Evolutionary conservation across 1,284 basidiomycete genomes (phyloP), one percentile per base, ranked within the genome.

Genomic region (Ustilago nuda): DNA sequence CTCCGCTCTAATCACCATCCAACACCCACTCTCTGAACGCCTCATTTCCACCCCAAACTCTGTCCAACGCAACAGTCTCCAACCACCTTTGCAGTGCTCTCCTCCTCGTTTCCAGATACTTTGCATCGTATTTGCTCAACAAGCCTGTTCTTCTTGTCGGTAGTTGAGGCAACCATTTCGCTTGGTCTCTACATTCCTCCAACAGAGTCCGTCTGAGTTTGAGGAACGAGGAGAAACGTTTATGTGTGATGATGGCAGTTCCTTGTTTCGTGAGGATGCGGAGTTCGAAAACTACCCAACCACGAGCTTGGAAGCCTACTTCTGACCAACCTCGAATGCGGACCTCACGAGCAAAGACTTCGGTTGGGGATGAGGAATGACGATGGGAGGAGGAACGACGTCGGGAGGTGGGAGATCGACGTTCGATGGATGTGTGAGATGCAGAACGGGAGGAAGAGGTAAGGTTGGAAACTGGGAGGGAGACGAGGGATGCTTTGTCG

Each of bases 251-350:
- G 2, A 82, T 82, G 32, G 58, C 56, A 0, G 76, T 77, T 13
- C 77, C 79, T 57, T 75, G 78, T 13, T 64, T 68, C 17, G 80
- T 78, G 30, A 68, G 57, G 41, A 84, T 66, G 9, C 65, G 56
- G 7, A 84, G 66, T 19, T 82, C 80, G 45, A 73, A 84, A 12
- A 80, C 79, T 19, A 84, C 79, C 76, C 75, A 84, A 2, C 83
- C 83, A 15, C 80, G 66, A 2, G 73, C 75, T 41, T 71, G 68
- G 0, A 66, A 63, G 43, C 83, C 83, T 19, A 84, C 74, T 23
- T 76, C 62, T 45, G 66, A 81, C 81, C 82, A 84, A 11, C 81
- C 80, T 0, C 81, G 69, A 23, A 84, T 76, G 0, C 66, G 56
- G 2, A 82, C 75, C 23, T 81, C 77, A 48, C 77, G 56, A 4